Conservation (phyloP, 1,284 basidiomycete genomes). For the Trametes versicolor region DNA sequence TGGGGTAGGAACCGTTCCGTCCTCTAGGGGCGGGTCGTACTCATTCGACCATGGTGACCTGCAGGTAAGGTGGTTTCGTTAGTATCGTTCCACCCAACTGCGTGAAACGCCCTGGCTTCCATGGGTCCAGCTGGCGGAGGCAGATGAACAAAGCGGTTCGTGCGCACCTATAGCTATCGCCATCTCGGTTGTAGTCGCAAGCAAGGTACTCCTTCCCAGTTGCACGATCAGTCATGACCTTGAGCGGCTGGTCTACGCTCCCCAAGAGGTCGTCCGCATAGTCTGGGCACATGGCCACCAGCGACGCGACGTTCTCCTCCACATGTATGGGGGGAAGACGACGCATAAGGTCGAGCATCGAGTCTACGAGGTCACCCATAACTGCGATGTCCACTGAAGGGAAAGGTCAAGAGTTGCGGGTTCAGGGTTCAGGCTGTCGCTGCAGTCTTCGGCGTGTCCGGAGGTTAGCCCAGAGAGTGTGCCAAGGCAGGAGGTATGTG, state of each 20-base stretch:
- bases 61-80: conserved; percentile 24
- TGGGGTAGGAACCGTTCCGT: conserved; percentile 86
- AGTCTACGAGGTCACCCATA: conserved; percentile 84
- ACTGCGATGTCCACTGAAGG: conserved; percentile 18
- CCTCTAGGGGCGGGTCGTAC: conserved; percentile 89
- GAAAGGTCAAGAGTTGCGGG: background rate
- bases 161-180: conserved; percentile 89
- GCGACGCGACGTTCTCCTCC: conserved; percentile 86
- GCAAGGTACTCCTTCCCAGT: conserved; percentile 92
- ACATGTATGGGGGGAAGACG: conserved; percentile 94
- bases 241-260: conserved; percentile 95
- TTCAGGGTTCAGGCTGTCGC: background rate
- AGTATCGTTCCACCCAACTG: conserved; percentile 9
- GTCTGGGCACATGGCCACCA: conserved; percentile 90
- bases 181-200: conserved; percentile 98
- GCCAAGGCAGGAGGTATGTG: background rate
- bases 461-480: background rate
- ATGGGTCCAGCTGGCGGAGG: background rate
- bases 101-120: too few species aligned
- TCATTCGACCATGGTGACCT: conserved; percentile 98
- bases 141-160: too few species aligned
- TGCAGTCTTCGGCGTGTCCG: background rate
- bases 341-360: conserved; percentile 95
- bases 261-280: conserved; percentile 95
- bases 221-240: conserved; percentile 80